These are phyloP conservation scores for Macrocybe gigantea DNA, from an alignment of 768 basidiomycete species.

Conservation along the genomic window DNA sequence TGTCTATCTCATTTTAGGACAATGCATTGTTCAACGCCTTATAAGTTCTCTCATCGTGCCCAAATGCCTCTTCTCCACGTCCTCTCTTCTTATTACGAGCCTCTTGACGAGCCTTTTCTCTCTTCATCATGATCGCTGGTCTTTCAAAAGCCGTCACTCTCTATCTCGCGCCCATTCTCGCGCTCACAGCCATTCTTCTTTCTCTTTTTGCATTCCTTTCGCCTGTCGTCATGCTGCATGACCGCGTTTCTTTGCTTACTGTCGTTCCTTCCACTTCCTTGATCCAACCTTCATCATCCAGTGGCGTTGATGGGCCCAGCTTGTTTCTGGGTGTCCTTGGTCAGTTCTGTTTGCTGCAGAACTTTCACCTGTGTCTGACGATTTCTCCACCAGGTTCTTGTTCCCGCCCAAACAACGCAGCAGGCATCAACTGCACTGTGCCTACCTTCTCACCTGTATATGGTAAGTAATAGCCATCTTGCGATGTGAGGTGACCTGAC, in stretches of 20 bases:
- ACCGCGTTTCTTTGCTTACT: constrained; percentile 57
- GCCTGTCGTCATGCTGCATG: constrained; percentile 53
- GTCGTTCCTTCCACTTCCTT: constrained; percentile 50
- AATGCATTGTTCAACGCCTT: not conserved
- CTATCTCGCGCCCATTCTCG: constrained; percentile 62
- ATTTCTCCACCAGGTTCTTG: constrained; percentile 57
- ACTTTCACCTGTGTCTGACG: not conserved
- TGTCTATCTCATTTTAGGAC: too few relatives aligned
- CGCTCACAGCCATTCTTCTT: constrained; percentile 61
- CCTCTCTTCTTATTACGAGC: constrained; percentile 11
- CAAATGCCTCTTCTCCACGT: not conserved
- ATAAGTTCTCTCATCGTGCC: constrained; percentile 9
- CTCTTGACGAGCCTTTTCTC: constrained; percentile 22
- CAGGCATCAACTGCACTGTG: constrained; percentile 47
- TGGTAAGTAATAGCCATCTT: constrained; percentile 33
- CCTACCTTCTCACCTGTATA: constrained; percentile 54
- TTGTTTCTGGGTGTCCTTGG: constrained; percentile 64
- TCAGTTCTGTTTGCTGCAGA: constrained; percentile 16
- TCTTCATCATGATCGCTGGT: constrained; percentile 56
- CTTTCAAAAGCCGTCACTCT: constrained; percentile 64
- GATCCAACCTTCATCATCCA: constrained; percentile 21
- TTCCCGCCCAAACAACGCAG: constrained; percentile 41
- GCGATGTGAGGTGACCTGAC: not conserved
- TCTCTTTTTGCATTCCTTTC: constrained; percentile 65
- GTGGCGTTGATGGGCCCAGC: constrained; percentile 58